phyloP scores from a whole-genome alignment of 2,329 filamentous ascomycete species.

The Pezicula radicicola region DNA sequence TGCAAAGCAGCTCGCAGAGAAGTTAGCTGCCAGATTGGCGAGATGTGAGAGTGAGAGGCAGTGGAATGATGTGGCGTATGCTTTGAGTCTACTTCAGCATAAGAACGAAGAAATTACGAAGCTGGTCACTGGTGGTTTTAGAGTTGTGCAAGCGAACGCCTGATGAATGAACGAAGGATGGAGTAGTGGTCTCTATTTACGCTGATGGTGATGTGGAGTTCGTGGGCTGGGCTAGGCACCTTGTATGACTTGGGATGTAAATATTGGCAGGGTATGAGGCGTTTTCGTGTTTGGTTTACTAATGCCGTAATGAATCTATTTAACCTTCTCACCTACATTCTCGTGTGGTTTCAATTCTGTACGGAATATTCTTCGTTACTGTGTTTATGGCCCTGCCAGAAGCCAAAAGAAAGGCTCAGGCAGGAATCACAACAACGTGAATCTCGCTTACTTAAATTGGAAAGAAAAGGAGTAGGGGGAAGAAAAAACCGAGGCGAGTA shows the following conservation, averaged over 20 bases:
- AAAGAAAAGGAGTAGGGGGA: no score
- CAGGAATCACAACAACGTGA: no score
- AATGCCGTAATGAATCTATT: background rate
- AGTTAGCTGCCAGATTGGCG: conserved; percentile 80
- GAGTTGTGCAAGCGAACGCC: conserved; percentile 61
- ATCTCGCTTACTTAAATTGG: no score
- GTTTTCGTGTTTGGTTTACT: background rate
- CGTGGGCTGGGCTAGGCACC: background rate
- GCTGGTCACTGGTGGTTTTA: conserved; percentile 72
- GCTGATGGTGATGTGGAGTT: background rate
- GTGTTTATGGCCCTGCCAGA: no score
- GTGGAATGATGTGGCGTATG: conserved; percentile 97
- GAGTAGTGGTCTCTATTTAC: background rate
- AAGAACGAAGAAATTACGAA: conserved; percentile 89
- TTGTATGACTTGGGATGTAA: background rate
- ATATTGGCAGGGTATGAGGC: background rate
- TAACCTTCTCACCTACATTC: background rate
- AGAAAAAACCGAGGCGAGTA: no score
- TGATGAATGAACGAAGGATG: conserved; percentile 28
- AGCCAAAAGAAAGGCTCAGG: no score
- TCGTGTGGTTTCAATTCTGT: background rate
- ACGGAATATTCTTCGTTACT: background rate
- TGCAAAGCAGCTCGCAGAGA: conserved; percentile 88
- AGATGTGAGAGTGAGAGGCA: conserved; percentile 91
- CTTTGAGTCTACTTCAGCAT: conserved; percentile 83